A percentile compares a stretch with the other conserved stretches of the same genome.
phyloP scores from a whole-genome alignment of 768 basidiomycete species.

The Atractiella rhizophila region DNA sequence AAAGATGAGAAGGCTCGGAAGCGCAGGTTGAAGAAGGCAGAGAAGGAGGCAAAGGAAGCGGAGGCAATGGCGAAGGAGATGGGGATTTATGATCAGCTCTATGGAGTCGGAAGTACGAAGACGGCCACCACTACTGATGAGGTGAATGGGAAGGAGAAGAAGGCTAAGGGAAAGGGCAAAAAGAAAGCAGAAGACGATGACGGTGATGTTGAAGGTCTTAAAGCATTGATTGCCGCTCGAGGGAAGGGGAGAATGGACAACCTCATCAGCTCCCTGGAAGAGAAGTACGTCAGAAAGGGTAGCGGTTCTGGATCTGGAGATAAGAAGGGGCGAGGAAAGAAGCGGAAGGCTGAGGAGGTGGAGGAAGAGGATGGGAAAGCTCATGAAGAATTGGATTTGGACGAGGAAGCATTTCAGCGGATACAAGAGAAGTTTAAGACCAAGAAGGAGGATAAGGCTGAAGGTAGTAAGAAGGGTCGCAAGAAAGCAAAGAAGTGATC shows the following conservation, averaged over 20 bases:
- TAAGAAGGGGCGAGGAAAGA: conserved; percentile 17
- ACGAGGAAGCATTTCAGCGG: conserved; percentile 2
- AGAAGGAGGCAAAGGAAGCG: conserved; percentile 15
- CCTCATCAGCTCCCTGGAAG: conserved; percentile 14
- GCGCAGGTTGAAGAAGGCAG: conserved; percentile 11
- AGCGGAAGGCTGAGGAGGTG: conserved; percentile 16
- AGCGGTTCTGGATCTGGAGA: not conserved
- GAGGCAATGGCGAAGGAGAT: conserved; percentile 16
- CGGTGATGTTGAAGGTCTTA: conserved; percentile 12
- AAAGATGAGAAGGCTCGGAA: conserved; percentile 46
- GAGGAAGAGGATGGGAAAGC: conserved; percentile 18
- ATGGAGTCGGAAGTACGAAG: conserved; percentile 1
- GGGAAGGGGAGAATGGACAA: conserved; percentile 7
- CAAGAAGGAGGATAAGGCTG: not conserved
- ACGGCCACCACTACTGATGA: not conserved
- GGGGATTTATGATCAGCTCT: conserved; percentile 17
- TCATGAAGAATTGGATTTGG: conserved; percentile 16
- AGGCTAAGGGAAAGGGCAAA: conserved; percentile 2
- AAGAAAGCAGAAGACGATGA: conserved; percentile 3
- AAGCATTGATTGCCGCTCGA: conserved; percentile 13
- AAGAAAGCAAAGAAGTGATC: conserved; percentile 18
- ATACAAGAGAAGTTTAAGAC: conserved; percentile 13
- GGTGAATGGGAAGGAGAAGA: not conserved
- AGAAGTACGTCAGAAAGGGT: conserved; percentile 13
- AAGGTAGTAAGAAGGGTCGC: not conserved